A percentile compares a stretch with the other conserved stretches of the same genome.
These are phyloP conservation scores for Ogataea polymorpha DNA, from an alignment of 805 yeast species.

Conservation along the genomic window DNA sequence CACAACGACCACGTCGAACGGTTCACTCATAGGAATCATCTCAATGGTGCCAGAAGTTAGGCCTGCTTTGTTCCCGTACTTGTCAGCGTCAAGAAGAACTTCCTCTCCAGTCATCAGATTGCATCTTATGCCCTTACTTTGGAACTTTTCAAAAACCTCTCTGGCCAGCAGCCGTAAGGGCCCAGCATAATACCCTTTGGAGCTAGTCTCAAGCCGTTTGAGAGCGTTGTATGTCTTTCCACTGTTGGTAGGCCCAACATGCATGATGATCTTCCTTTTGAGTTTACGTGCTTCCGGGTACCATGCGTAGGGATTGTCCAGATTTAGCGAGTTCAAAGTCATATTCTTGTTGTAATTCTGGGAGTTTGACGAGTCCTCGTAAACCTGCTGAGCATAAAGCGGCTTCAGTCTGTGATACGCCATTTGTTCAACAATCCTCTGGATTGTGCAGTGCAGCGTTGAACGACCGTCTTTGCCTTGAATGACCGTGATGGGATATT, in stretches of 20 bases:
- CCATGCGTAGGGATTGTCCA: slow-evolving; percentile 69
- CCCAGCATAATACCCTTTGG: slow-evolving; percentile 89
- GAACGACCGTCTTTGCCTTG: slow-evolving; percentile 4
- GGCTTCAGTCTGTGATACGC: slow-evolving; percentile 33
- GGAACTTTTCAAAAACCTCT: slow-evolving; percentile 84
- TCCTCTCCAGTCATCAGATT: slow-evolving; percentile 96
- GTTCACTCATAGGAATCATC: slow-evolving; percentile 70
- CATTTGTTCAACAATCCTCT: slow-evolving; percentile 26
- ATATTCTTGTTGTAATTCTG: slow-evolving; percentile 34
- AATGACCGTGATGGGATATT: slow-evolving; percentile 12
- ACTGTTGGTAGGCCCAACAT: slow-evolving; percentile 95
- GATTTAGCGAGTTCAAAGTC: slow-evolving; percentile 39
- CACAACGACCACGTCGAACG: slow-evolving; percentile 82
- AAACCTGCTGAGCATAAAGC: slow-evolving; percentile 23
- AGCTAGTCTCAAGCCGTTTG: slow-evolving; percentile 57
- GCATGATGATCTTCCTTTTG: slow-evolving; percentile 80
- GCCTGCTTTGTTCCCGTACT: slow-evolving; percentile 67
- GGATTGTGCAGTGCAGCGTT: slow-evolving; percentile 16
- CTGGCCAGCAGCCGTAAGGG: slow-evolving; percentile 88
- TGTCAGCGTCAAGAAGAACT: slow-evolving; percentile 66
- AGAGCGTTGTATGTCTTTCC: slow-evolving; percentile 91
- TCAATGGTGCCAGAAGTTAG: slow-evolving; percentile 89
- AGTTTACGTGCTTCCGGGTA: slow-evolving; percentile 81
- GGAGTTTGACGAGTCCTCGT: slow-evolving; percentile 29
- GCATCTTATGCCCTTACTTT: slow-evolving; percentile 62